phyloP scores from a whole-genome alignment of 495 filamentous ascomycete species.

The Tuber indicum region DNA sequence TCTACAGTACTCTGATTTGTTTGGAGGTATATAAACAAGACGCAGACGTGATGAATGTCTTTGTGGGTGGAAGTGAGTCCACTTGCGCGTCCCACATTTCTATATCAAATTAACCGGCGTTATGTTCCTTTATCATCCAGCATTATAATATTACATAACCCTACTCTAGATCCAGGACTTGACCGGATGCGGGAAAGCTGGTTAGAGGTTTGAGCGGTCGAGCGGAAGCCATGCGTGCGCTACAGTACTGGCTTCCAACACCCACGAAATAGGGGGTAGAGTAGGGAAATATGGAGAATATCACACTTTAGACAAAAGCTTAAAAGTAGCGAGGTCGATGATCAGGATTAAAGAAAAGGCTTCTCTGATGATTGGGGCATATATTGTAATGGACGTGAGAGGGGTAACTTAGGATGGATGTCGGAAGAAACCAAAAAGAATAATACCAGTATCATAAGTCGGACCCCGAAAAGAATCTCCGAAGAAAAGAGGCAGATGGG shows the following conservation, averaged over 20 bases:
- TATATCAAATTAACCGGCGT: not conserved
- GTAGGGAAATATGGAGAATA: too few relatives aligned
- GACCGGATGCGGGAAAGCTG: not conserved
- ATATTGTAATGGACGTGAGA: not conserved
- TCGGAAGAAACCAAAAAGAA: not conserved
- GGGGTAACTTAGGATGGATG: too few relatives aligned
- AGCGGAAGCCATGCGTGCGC: too few relatives aligned
- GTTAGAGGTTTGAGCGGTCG: too few relatives aligned
- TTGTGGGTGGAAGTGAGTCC: not conserved
- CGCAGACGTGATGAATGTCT: not conserved
- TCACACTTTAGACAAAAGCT: too few relatives aligned
- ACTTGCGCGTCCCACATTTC: not conserved
- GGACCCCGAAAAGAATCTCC: not conserved
- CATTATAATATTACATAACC: not conserved
- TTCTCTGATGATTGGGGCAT: not conserved
- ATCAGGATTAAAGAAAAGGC: too few relatives aligned
- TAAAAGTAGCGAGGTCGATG: too few relatives aligned
- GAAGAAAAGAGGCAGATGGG: not conserved
- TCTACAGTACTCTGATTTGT: not conserved
- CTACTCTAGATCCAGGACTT: not conserved
- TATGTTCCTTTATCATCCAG: not conserved
- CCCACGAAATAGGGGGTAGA: too few relatives aligned
- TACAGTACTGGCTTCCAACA: too few relatives aligned
- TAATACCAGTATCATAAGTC: not conserved
- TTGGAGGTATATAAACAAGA: not conserved